A percentile compares a stretch with the other conserved stretches of the same genome.
These are phyloP conservation scores for Apiosordaria backusii DNA, from an alignment of 495 filamentous ascomycete genomes.

Conservation along the genomic window DNA sequence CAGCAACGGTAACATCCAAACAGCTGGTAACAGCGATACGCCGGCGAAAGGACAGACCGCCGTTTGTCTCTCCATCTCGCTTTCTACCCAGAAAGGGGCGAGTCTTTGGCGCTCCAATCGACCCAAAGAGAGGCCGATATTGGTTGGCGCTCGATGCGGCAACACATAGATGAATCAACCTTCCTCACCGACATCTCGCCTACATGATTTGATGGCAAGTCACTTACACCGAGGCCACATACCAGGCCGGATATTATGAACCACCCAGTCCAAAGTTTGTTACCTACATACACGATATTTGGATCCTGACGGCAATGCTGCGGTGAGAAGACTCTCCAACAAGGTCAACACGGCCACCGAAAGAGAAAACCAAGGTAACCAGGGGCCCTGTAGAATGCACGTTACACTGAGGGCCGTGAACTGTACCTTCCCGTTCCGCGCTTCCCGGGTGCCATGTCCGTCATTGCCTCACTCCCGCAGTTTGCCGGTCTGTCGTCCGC, in stretches of 20 bases:
- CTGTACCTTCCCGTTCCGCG: slow-evolving; percentile 28
- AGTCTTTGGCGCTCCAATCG: neutral
- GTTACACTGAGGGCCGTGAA: slow-evolving; percentile 26
- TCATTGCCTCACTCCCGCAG: slow-evolving; percentile 27
- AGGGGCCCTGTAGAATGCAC: slow-evolving; percentile 23
- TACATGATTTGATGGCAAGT: neutral
- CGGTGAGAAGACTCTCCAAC: no score
- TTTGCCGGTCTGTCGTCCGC: neutral
- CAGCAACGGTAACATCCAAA: neutral
- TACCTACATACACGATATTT: no score
- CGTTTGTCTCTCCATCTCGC: neutral
- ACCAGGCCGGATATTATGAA: no score
- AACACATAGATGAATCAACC: neutral
- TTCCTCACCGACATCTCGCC: neutral
- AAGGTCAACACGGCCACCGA: neutral
- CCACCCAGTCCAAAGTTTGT: no score
- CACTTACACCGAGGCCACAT: neutral
- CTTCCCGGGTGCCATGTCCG: slow-evolving; percentile 26
- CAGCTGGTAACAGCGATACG: neutral
- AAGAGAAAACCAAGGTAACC: neutral
- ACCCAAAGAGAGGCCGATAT: neutral
- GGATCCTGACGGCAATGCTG: no score
- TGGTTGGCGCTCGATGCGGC: neutral
- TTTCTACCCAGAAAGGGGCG: neutral
- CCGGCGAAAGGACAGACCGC: slow-evolving; percentile 2